Conservation (phyloP, 495 filamentous ascomycete species). For the Talaromyces adpressus region DNA sequence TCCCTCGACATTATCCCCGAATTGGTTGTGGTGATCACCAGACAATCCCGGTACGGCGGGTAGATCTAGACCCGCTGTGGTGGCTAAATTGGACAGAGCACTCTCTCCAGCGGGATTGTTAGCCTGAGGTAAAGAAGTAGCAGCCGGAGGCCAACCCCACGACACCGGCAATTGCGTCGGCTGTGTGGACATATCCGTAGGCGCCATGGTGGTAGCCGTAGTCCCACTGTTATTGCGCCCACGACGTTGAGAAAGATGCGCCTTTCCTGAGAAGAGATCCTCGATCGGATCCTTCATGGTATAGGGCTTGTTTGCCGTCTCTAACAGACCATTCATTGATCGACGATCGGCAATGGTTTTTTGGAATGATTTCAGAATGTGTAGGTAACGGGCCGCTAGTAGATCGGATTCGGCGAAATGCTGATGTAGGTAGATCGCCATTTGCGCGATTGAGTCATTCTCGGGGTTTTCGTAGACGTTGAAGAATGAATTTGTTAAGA, state of each 20-base stretch:
- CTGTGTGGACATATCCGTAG: background rate
- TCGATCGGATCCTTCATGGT: slow-evolving; percentile 2
- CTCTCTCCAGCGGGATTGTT: background rate
- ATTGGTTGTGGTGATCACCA: background rate
- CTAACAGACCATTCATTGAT: background rate
- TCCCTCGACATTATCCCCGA: slow-evolving; percentile 6
- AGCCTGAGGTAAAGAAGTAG: background rate
- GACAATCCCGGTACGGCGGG: background rate
- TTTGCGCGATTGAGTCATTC: slow-evolving; percentile 10
- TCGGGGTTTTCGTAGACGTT: slow-evolving; percentile 9
- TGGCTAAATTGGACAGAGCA: background rate
- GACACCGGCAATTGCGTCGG: background rate
- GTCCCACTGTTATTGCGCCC: background rate
- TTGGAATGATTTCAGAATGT: slow-evolving; percentile 6
- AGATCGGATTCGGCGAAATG: slow-evolving; percentile 5
- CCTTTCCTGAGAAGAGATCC: slow-evolving; percentile 5
- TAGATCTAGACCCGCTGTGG: background rate
- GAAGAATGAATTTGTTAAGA: slow-evolving; percentile 8
- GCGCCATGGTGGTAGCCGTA: background rate
- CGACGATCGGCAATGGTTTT: slow-evolving; percentile 7
- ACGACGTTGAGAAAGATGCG: background rate
- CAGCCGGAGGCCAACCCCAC: background rate
- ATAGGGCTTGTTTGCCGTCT: background rate
- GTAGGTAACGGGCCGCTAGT: slow-evolving; percentile 3
- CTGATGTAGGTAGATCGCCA: slow-evolving; percentile 4